Evolutionary conservation across 345 rosid genomes (phyloP), one percentile per base, ranked within the genome.

Genomic region (Bruguiera parviflora): DNA sequence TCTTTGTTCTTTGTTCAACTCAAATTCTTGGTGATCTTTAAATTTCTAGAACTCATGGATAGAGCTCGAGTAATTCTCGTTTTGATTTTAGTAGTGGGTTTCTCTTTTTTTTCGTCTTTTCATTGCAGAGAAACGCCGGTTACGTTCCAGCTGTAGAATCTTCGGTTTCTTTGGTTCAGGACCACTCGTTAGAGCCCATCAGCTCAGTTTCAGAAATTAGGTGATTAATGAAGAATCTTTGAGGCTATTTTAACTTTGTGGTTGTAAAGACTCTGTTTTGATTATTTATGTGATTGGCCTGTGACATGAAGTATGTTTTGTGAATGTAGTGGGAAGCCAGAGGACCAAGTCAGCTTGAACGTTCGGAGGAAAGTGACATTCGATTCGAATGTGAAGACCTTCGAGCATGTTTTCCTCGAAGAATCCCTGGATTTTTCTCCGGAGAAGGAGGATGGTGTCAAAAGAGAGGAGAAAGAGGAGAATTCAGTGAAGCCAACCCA

Each of bases 311-410:
- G 22, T 80, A 27, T 35, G 11, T 2, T 49, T 47, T 58, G 59
- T 51, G 58, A 52, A 5, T 73, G 47, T 75, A 87, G 88, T 60
- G 79, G 77, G 60, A 77, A 87, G 60, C 73, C 76, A 29, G 88
- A 85, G 78, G 85, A 80, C 69, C 80, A 67, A 69, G 67, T 76
- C 58, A 72, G 79, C 74, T 75, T 69, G 71, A 72, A 76, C 75
- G 27, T 76, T 75, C 68, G 77, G 27, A 92, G 88, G 84, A 92
- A 84, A 82, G 99, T 92, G 20, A 89, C 94, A 1, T 96, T 92
- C 58, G 88, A 90, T 75, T 72, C 88, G 31, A 66, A 85, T 75
- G 84, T 92, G 77, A 77, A 65, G 72, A 84, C 96, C 15, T 85
- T 87, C 66, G 98, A 92, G 56, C 87, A 76, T 62, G 79, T 84